Evolutionary conservation across 2,329 filamentous ascomycete species (phyloP).

Genomic region (Colletotrichum caudatum): DNA sequence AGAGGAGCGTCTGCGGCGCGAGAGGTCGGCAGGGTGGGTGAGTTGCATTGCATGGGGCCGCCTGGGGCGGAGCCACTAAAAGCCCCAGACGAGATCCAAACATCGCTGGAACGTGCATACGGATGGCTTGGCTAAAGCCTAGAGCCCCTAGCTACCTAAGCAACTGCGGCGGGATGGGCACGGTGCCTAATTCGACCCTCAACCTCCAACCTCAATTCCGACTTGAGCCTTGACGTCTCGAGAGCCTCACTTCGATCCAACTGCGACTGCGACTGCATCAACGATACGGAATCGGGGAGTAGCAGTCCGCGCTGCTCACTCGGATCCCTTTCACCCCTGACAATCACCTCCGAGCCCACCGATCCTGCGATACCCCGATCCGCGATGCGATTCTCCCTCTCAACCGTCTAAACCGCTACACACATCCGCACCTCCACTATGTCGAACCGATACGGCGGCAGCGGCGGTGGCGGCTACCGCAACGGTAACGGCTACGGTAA

Average conservation of each 20-base stretch:
- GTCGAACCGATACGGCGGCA: slow-evolving; percentile 45
- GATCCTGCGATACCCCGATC: background rate
- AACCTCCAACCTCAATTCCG: background rate
- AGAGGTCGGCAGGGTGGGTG: slow-evolving; percentile 14
- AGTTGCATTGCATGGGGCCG: slow-evolving; percentile 9
- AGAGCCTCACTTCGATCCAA: slow-evolving; percentile 10
- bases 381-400: slow-evolving; percentile 36
- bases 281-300: background rate
- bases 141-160: slow-evolving; percentile 21
- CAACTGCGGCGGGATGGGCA: slow-evolving; percentile 17
- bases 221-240: background rate
- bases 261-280: background rate
- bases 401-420: slow-evolving; percentile 34
- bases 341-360: background rate
- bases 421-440: slow-evolving; percentile 32
- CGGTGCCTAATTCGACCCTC: slow-evolving; percentile 1
- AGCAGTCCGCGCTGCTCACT: background rate
- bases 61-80: slow-evolving; percentile 30
- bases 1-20: slow-evolving; percentile 29
- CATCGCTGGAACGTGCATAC: slow-evolving; percentile 39
- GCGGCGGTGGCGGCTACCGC: slow-evolving; percentile 52
- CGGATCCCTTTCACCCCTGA: background rate
- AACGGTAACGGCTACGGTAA: slow-evolving; percentile 54
- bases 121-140: slow-evolving; percentile 31
- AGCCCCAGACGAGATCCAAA: slow-evolving; percentile 33